phyloP scores from a whole-genome alignment of 345 rosid species.

The Eucalyptus polyanthemos region DNA sequence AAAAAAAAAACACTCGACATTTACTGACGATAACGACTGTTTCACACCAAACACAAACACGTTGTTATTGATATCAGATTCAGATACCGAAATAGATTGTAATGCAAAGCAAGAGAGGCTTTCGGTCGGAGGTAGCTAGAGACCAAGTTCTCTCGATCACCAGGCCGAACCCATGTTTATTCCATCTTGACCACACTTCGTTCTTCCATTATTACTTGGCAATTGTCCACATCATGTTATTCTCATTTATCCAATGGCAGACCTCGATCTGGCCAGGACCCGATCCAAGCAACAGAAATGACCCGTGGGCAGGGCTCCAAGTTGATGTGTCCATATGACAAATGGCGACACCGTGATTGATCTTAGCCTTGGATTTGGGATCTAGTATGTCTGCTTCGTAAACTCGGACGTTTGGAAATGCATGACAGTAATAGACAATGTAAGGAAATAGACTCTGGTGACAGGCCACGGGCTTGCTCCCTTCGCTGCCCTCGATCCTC shows the following conservation, averaged over 20 bases:
- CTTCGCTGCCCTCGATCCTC: slow-evolving; percentile 48
- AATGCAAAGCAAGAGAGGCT: neutral
- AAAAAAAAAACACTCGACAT: neutral
- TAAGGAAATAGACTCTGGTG: slow-evolving; percentile 81
- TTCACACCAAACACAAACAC: neutral
- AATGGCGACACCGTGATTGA: slow-evolving; percentile 70
- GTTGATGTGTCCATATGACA: slow-evolving; percentile 76
- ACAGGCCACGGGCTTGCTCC: slow-evolving; percentile 68
- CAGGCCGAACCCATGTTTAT: neutral
- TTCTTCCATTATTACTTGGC: slow-evolving; percentile 7
- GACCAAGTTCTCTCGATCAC: neutral
- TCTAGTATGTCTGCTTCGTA: slow-evolving; percentile 65
- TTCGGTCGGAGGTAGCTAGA: neutral
- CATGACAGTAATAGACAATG: slow-evolving; percentile 65
- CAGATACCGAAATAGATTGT: fast-evolving
- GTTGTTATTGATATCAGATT: neutral
- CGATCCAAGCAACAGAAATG: slow-evolving; percentile 58
- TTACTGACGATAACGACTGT: neutral
- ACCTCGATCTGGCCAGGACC: slow-evolving; percentile 72
- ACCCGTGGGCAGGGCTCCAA: slow-evolving; percentile 66
- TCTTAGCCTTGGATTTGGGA: slow-evolving; percentile 18
- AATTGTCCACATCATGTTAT: slow-evolving; percentile 55
- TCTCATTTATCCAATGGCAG: slow-evolving; percentile 83
- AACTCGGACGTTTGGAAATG: slow-evolving; percentile 72
- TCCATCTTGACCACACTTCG: neutral